Evolutionary conservation across 2,329 filamentous ascomycete species (phyloP), one percentile per base, ranked within the genome.

Genomic region (Aspergillus pseudotamarii): DNA sequence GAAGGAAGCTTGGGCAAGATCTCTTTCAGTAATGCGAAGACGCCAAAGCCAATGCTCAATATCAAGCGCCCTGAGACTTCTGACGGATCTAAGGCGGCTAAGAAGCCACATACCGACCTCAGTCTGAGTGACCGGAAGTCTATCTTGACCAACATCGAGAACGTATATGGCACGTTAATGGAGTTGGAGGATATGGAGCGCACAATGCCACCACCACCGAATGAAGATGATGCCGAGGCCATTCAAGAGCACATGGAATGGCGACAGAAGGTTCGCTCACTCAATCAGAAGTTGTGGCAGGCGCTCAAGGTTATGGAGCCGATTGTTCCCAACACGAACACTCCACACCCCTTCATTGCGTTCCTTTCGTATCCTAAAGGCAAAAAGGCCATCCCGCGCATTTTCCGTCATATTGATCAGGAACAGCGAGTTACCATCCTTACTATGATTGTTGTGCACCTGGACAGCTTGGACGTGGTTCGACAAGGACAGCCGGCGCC

Each of bases 11-110:
- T 99, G 57, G 95, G 95, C 68, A 99, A 98, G 82, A 99, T 99
- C 62, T 96, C 94, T 0, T 99, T 98, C 81, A 97, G 94, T 83
- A 99, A 99, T 73, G 93, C 95, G 55, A 99, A 98, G 83, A 97
- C 95, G 0, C 95, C 95, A 0, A 95, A 96, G 78, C 93, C 94
- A 19, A 83, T 98, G 62, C 88, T 99, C 57, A 99, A 96, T 76
- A 94, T 99, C 81, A 98, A 97, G 83, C 91, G 94, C 36, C 84
- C 88, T 23, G 94, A 97, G 57, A 89, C 84, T 67, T 82, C 82
- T 46, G 86, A 88, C 51, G 86, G 89, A 61, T 75, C 80, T 32
- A 83, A 86, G 59, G 80, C 80, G n/a, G 70, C 72, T 12, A 82
- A 81, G 67, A 84, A 81, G 68, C 71, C 73, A 34, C 82, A 82